Evolutionary conservation across 495 filamentous ascomycete species (phyloP).

Genomic region (Neurospora pannonica): DNA sequence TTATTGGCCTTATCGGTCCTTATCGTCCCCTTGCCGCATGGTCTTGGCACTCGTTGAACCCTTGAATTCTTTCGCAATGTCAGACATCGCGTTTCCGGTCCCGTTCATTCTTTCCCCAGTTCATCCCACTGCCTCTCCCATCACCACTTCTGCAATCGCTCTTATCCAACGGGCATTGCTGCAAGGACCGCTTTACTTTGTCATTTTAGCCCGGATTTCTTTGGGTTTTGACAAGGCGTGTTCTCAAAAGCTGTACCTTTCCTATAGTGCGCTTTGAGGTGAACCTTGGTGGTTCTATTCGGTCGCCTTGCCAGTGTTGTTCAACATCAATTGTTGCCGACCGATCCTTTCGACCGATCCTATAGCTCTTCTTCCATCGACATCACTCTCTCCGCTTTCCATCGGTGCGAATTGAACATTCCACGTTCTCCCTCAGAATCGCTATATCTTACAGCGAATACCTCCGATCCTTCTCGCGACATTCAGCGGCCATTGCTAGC

Average conservation of each 20-base stretch:
- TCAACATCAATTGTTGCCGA: background rate
- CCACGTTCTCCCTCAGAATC: background rate
- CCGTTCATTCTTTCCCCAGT: background rate
- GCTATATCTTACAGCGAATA: background rate
- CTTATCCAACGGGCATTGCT: background rate
- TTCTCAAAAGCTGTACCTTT: background rate
- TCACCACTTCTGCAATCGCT: background rate
- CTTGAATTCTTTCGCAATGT: background rate
- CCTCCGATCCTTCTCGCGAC: background rate
- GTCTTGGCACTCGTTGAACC: background rate
- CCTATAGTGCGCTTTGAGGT: background rate
- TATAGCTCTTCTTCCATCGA: background rate
- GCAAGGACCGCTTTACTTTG: background rate
- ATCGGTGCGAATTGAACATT: background rate
- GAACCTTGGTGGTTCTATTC: background rate
- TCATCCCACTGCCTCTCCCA: background rate
- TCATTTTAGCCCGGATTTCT: background rate
- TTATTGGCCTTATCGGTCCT: background rate
- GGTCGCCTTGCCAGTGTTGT: background rate
- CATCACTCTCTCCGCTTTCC: background rate
- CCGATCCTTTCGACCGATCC: background rate
- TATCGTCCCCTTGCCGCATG: background rate
- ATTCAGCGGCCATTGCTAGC: background rate
- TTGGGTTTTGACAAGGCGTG: background rate
- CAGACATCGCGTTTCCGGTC: background rate